phyloP scores from a whole-genome alignment of 768 basidiomycete species.

The Calocybe gangraenosa region DNA sequence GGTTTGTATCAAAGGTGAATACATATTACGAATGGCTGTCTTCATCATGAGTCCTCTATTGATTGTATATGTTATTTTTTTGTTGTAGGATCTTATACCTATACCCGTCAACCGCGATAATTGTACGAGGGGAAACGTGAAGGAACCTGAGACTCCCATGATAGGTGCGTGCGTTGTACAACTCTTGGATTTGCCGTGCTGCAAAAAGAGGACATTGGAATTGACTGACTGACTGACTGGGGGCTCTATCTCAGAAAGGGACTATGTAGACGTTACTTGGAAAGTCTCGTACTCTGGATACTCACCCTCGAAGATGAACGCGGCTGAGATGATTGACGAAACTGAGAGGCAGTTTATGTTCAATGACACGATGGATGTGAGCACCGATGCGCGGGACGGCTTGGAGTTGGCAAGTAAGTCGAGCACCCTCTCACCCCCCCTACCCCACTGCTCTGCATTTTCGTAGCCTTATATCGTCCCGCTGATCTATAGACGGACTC shows the following conservation, averaged over 20 bases:
- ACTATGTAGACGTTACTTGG: conserved; percentile 26
- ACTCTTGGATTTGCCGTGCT: too few relatives aligned
- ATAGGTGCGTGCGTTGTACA: too few relatives aligned
- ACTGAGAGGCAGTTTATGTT: conserved; percentile 13
- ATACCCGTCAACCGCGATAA: conserved; percentile 26
- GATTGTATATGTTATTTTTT: background rate
- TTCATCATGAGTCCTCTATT: too few relatives aligned
- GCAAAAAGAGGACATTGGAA: too few relatives aligned
- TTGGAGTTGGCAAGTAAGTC: conserved; percentile 23
- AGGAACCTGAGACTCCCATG: background rate
- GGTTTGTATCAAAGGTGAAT: conserved; percentile 28
- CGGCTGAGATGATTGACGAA: conserved; percentile 15
- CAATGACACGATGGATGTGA: conserved; percentile 18
- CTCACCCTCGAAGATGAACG: conserved; percentile 19
- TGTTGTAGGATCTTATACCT: conserved; percentile 24
- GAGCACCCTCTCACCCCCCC: too few relatives aligned
- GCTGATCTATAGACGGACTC: conserved; percentile 21
- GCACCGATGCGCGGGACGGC: conserved; percentile 15
- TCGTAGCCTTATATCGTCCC: background rate
- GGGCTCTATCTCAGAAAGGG: conserved; percentile 5
- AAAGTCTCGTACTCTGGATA: conserved; percentile 24
- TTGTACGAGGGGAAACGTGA: too few relatives aligned
- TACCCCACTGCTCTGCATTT: background rate
- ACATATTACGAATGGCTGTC: too few relatives aligned
- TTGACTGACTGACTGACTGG: background rate